Evolutionary conservation across 164 flowering plant genomes (phyloP).

Genomic region (Magnolia kwangsiensis): DNA sequence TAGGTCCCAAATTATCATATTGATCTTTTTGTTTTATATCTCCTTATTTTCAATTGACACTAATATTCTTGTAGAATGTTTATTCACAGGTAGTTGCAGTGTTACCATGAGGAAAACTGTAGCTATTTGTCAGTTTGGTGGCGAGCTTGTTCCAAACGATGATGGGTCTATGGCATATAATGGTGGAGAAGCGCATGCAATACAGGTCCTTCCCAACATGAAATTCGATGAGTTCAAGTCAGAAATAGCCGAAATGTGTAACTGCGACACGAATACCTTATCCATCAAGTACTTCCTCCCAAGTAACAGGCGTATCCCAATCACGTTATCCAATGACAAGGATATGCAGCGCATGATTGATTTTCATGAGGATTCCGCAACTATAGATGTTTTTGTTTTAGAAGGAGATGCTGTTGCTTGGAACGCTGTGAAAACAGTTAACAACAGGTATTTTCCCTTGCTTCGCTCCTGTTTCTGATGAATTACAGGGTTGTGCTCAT

Average conservation of each 20-base stretch:
- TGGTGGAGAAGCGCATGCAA: slow-evolving; percentile 81
- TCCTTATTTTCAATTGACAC: neutral
- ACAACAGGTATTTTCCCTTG: slow-evolving; percentile 2
- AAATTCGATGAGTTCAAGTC: slow-evolving; percentile 54
- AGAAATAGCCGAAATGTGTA: slow-evolving; percentile 60
- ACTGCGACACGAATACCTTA: slow-evolving; percentile 37
- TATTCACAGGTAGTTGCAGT: neutral
- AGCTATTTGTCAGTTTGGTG: slow-evolving; percentile 47
- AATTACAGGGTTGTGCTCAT: neutral
- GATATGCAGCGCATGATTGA: slow-evolving; percentile 71
- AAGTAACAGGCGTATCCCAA: slow-evolving; percentile 57
- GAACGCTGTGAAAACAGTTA: neutral
- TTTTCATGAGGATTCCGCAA: slow-evolving; percentile 49
- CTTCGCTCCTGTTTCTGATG: neutral
- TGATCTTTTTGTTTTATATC: neutral
- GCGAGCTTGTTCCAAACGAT: slow-evolving; percentile 51
- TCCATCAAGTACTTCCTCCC: slow-evolving; percentile 79
- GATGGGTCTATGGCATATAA: slow-evolving; percentile 63
- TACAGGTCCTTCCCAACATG: slow-evolving; percentile 51
- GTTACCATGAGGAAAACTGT: slow-evolving; percentile 1
- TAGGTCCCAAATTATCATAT: neutral
- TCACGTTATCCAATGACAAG: slow-evolving; percentile 52
- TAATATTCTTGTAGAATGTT: neutral
- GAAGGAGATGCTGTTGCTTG: slow-evolving; percentile 40
- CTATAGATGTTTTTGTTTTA: slow-evolving; percentile 58